Evolutionary conservation across 2,329 filamentous ascomycete species (phyloP).

Genomic region (Penicillium thymicola): DNA sequence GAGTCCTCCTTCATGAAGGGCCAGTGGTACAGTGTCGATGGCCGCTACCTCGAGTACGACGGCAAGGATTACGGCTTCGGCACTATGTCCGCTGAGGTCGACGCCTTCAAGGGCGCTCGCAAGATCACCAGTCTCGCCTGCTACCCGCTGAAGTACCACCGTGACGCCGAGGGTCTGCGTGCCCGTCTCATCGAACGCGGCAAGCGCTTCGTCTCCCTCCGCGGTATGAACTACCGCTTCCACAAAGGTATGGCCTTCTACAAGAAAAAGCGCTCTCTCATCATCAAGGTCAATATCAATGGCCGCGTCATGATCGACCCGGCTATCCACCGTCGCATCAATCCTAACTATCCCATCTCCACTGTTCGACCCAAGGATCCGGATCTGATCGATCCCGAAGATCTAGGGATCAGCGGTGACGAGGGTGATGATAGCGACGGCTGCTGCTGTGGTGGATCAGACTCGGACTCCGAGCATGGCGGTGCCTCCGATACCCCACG

Average conservation of each 20-base stretch:
- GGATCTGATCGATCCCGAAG: slow-evolving; percentile 52
- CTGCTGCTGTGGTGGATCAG: slow-evolving; percentile 40
- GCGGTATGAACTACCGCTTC: slow-evolving; percentile 77
- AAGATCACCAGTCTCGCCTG: slow-evolving; percentile 76
- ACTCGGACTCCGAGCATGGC: slow-evolving; percentile 39
- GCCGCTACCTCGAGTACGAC: slow-evolving; percentile 76
- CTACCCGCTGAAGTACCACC: slow-evolving; percentile 79
- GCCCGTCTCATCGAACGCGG: slow-evolving; percentile 72
- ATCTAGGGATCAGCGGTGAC: slow-evolving; percentile 19
- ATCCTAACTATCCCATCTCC: slow-evolving; percentile 79
- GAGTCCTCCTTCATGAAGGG: slow-evolving; percentile 67
- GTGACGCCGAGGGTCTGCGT: slow-evolving; percentile 63
- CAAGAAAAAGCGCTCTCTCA: slow-evolving; percentile 68
- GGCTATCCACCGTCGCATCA: slow-evolving; percentile 74
- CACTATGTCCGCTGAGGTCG: slow-evolving; percentile 65
- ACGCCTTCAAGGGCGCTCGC: slow-evolving; percentile 72
- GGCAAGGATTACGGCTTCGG: slow-evolving; percentile 81
- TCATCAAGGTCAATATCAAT: slow-evolving; percentile 79
- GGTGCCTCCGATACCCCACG: slow-evolving; percentile 34
- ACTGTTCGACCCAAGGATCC: slow-evolving; percentile 69
- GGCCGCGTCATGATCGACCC: slow-evolving; percentile 87
- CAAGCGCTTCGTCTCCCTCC: slow-evolving; percentile 77
- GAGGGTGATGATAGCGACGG: slow-evolving; percentile 40
- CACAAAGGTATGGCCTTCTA: slow-evolving; percentile 82
- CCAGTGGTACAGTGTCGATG: slow-evolving; percentile 73